Conservation (phyloP, 345 rosid genomes). For the Diplotaxis tenuifolia region DNA sequence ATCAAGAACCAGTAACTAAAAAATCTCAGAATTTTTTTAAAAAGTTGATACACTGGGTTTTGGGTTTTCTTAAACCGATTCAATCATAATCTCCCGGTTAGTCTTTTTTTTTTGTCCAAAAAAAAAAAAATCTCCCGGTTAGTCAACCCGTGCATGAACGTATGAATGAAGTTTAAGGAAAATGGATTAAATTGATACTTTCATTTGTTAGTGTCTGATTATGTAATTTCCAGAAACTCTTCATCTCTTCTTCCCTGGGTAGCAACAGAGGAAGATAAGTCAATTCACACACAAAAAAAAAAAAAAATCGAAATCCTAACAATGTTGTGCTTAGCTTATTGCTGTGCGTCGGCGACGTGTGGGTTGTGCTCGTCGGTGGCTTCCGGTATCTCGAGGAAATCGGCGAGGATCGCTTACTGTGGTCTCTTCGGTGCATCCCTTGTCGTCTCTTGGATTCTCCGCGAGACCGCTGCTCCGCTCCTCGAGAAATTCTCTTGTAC, state of each 20-base stretch:
- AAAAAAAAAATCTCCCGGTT: not conserved
- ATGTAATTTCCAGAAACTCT: not conserved
- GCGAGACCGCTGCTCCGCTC: slow-evolving; percentile 80
- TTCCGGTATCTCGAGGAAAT: slow-evolving; percentile 72
- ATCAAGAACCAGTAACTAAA: not conserved
- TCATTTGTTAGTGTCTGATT: not conserved
- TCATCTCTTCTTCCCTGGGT: not conserved
- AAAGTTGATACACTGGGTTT: not conserved
- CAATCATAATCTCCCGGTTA: not conserved
- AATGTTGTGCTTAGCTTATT: slow-evolving; percentile 76
- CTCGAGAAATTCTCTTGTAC: slow-evolving; percentile 74
- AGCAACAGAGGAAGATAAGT: slow-evolving; percentile 8
- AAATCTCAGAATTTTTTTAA: too few relatives aligned
- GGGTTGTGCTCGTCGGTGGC: slow-evolving; percentile 91
- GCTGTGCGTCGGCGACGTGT: slow-evolving; percentile 79
- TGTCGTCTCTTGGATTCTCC: slow-evolving; percentile 81
- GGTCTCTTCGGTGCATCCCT: slow-evolving; percentile 91
- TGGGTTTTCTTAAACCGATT: not conserved
- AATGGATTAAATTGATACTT: not conserved
- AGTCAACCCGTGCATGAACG: not conserved
- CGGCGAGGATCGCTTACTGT: slow-evolving; percentile 88
- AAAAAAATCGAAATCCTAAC: not conserved
- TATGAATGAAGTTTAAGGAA: not conserved
- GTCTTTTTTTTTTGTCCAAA: too few relatives aligned
- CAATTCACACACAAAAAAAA: not conserved